A percentile compares a stretch with the other conserved stretches of the same genome.
Evolutionary conservation across 2,329 filamentous ascomycete genomes (phyloP).

Genomic region (Phialophora tarda): DNA sequence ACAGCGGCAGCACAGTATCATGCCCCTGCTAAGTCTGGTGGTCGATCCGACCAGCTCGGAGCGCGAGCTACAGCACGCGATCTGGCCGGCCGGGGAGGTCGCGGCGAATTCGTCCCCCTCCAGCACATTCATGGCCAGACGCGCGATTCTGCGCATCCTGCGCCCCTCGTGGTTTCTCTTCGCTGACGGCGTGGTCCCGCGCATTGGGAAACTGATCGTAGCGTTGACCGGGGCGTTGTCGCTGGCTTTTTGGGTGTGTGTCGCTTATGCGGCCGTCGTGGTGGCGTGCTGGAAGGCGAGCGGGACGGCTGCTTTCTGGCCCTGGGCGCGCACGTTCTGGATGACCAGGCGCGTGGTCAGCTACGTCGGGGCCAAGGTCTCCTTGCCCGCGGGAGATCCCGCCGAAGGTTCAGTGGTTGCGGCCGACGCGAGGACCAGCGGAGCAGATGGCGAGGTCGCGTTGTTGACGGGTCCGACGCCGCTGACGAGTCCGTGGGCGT

Average conservation of each 20-base stretch:
- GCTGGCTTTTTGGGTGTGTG: constrained; percentile 3
- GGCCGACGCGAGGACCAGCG: background rate
- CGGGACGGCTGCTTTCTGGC: constrained; percentile 31
- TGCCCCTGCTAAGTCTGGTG: background rate
- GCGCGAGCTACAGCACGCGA: background rate
- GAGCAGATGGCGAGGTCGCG: background rate
- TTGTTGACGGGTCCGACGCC: constrained; percentile 8
- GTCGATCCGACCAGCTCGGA: constrained; percentile 3
- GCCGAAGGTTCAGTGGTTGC: background rate
- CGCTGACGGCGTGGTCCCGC: background rate
- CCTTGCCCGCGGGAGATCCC: background rate
- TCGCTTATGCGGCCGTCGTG: constrained; percentile 13
- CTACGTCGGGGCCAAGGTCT: constrained; percentile 4
- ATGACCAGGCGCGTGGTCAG: constrained; percentile 8
- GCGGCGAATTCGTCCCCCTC: constrained; percentile 21
- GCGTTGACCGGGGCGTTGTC: background rate
- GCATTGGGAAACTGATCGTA: background rate
- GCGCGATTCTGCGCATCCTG: constrained; percentile 13
- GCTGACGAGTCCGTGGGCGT: constrained; percentile 18
- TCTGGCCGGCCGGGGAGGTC: constrained; percentile 5
- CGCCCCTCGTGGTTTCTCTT: constrained; percentile 8
- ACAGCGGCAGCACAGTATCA: background rate
- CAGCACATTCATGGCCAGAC: constrained; percentile 16
- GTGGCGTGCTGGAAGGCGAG: constrained; percentile 17
- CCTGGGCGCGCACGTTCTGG: constrained; percentile 51